Evolutionary conservation across 306 rosid species (phyloP).

Genomic region (Inga leiocalycina): DNA sequence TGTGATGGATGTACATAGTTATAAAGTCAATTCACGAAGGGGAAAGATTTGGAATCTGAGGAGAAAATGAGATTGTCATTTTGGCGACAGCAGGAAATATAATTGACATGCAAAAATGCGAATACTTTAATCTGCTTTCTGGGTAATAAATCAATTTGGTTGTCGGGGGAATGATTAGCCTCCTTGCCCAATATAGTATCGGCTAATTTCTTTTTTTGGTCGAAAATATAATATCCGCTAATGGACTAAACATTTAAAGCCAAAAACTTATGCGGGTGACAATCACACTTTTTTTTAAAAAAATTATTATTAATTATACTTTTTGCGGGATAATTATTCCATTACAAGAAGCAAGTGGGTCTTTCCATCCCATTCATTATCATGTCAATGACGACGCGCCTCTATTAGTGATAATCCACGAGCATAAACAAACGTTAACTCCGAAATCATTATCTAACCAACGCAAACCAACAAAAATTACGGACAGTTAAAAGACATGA

Average conservation of each 20-base stretch:
- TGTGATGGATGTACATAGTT: neutral
- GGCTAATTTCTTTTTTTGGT: too few species aligned
- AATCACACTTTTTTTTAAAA: neutral
- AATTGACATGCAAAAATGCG: neutral
- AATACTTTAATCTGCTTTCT: conserved; percentile 2
- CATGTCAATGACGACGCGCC: neutral
- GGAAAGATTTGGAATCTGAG: neutral
- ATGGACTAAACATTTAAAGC: conserved; percentile 5
- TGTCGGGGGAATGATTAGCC: conserved; percentile 21
- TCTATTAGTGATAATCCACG: neutral
- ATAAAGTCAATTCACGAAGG: neutral
- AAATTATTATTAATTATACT: neutral
- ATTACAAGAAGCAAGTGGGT: neutral
- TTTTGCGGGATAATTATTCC: neutral
- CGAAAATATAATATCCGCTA: neutral
- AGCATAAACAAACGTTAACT: neutral
- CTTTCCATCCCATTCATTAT: neutral
- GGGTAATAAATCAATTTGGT: neutral
- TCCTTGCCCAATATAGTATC: neutral
- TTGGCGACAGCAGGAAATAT: neutral
- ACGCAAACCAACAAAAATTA: neutral
- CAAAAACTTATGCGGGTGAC: neutral
- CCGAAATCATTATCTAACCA: neutral
- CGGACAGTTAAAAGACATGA: neutral
- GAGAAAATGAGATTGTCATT: neutral